Percentiles rank a stretch among this genome's conserved stretches.
phyloP scores from a whole-genome alignment of 306 rosid species.

The Sphenostylis stenocarpa region DNA sequence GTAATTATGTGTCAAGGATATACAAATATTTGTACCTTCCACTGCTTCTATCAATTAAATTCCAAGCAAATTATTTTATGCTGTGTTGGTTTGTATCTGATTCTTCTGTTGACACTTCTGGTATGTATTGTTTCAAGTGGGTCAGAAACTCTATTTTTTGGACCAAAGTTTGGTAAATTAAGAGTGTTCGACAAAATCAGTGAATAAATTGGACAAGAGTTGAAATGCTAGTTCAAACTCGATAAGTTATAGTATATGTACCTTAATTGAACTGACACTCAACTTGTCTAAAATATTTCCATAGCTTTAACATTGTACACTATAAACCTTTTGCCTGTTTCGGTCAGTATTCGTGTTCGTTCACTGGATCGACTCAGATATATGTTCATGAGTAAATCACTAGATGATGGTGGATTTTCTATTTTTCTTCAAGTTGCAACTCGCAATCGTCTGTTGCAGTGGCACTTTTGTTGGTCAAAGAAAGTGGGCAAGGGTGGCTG shows the following conservation, averaged over 20 bases:
- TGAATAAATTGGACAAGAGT: not conserved
- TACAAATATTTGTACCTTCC: not conserved
- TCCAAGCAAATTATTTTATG: not conserved
- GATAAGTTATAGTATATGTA: too few relatives aligned
- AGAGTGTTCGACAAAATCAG: not conserved
- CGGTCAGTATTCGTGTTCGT: not conserved
- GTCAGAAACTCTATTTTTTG: not conserved
- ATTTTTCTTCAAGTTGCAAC: not conserved
- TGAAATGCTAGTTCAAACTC: not conserved
- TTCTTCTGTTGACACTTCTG: not conserved
- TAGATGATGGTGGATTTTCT: not conserved
- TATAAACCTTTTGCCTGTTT: not conserved
- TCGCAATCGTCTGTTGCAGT: not conserved
- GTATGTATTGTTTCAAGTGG: not conserved
- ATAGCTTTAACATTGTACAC: not conserved
- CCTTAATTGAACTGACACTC: too few relatives aligned
- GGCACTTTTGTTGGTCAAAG: too few relatives aligned
- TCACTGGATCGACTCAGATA: not conserved
- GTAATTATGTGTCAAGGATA: not conserved
- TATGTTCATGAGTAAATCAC: not conserved
- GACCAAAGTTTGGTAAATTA: not conserved
- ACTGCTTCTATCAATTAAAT: not conserved
- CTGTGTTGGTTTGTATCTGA: conserved; percentile 36
- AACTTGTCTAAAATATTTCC: not conserved
- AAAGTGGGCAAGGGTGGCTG: too few relatives aligned